Evolutionary conservation across 164 flowering plant species (phyloP), one percentile per base, ranked within the genome.

Genomic region (Echeveria elegans): DNA sequence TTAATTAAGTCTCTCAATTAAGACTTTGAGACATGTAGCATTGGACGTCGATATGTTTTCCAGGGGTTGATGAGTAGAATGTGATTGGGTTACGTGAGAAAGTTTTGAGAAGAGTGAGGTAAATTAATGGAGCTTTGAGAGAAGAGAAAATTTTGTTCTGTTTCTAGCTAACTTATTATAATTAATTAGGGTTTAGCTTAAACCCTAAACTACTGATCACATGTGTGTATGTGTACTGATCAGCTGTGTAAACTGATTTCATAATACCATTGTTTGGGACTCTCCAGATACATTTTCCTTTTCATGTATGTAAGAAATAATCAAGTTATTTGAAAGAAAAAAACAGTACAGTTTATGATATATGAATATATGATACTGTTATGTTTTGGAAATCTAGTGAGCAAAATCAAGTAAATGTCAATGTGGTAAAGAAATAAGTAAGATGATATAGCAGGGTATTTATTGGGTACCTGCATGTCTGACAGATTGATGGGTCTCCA

Each of bases 391-490:
- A n/a, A n/a, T n/a, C n/a, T n/a, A n/a, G n/a, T n/a, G n/a, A n/a
- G n/a, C 3, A 34, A 34, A 34, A 3, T 34, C 7, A 34, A 34
- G 37, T 7, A 34, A 34, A 34, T 34, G 37, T 34, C 5, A 34
- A 34, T 34, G 37, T 4, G 10, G 10, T 7, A 12, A 11, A 40
- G 1, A 11, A 11, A 40, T 7, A n/a, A n/a, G n/a, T n/a, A n/a
- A n/a, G n/a, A n/a, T n/a, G n/a, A n/a, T n/a, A n/a, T n/a, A n/a
- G n/a, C n/a, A n/a, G n/a, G n/a, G n/a, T n/a, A n/a, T n/a, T n/a
- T n/a, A n/a, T n/a, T n/a, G n/a, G 45, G 48, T 83, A 90, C 96
- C 98, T 66, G 98, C 96, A 79, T 92, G 98, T 71, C 81, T 80
- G 61, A 86, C 83, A 74, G 96, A 80, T 58, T 83, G 93, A 76